Evolutionary conservation across 768 basidiomycete species (phyloP).

Genomic region (Mycena epipterygia): DNA sequence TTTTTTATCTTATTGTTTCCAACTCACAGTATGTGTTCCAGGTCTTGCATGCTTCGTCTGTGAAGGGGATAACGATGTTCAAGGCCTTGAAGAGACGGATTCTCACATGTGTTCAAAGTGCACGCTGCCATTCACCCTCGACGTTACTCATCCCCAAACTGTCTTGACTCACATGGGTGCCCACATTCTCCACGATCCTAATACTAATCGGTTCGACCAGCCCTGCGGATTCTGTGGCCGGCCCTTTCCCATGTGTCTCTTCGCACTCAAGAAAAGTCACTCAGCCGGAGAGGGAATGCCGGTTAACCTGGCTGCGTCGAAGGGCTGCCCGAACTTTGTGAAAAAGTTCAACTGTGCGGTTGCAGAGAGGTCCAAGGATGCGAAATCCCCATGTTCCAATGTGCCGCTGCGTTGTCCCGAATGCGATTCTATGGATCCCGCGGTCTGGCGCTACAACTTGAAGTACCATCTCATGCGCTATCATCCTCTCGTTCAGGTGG

Average conservation of each 20-base stretch:
- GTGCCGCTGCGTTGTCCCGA: neutral
- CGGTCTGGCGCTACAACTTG: slow-evolving; percentile 16
- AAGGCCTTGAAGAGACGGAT: neutral
- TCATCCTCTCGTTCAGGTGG: neutral
- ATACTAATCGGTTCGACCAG: slow-evolving; percentile 23
- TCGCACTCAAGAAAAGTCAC: neutral
- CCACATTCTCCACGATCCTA: slow-evolving; percentile 44
- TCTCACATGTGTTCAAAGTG: neutral
- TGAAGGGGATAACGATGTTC: neutral
- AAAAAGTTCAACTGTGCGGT: neutral
- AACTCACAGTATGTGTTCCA: neutral
- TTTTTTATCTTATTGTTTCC: too few species aligned
- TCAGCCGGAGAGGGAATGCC: neutral
- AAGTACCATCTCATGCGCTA: neutral
- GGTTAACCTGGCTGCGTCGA: neutral
- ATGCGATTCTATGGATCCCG: neutral
- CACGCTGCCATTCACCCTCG: neutral
- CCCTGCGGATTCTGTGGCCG: slow-evolving; percentile 46
- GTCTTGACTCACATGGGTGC: slow-evolving; percentile 45
- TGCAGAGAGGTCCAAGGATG: neutral
- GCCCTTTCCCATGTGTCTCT: slow-evolving; percentile 7
- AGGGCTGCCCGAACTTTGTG: slow-evolving; percentile 2
- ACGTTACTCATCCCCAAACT: slow-evolving; percentile 34
- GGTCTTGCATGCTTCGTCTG: slow-evolving; percentile 14
- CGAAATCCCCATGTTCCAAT: slow-evolving; percentile 16